Evolutionary conservation across 768 basidiomycete genomes (phyloP).

Genomic region (Tulasnella sp.): DNA sequence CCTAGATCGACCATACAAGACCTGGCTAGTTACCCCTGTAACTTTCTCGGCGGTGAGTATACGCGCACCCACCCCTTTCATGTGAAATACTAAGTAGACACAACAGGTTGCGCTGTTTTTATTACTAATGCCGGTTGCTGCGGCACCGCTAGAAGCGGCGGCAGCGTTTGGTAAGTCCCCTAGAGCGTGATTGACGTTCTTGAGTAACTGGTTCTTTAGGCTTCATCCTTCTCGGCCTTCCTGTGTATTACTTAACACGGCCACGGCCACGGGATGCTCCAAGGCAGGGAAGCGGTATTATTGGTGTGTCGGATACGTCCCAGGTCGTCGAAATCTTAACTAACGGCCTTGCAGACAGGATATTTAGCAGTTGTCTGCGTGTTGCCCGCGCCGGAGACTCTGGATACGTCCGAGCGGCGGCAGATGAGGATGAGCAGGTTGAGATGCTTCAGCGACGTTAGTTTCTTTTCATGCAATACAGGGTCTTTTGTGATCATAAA

Average conservation of each 20-base stretch:
- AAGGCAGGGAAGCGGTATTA: neutral
- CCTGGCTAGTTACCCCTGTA: conserved; percentile 83
- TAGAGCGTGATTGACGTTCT: neutral
- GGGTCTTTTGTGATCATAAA: too few relatives aligned
- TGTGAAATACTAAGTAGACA: neutral
- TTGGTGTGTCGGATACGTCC: neutral
- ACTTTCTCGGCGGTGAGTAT: conserved; percentile 58
- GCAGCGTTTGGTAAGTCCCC: conserved; percentile 62
- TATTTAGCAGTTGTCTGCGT: conserved; percentile 23
- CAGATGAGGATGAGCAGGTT: conserved; percentile 56
- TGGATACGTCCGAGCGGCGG: conserved; percentile 21
- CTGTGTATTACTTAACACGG: conserved; percentile 68
- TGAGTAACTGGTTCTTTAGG: conserved; percentile 30
- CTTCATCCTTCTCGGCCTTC: conserved; percentile 67
- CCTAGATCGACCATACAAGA: conserved; percentile 82
- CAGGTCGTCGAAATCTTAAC: neutral
- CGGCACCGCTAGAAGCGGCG: conserved; percentile 78
- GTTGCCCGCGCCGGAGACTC: conserved; percentile 33
- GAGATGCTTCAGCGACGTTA: conserved; percentile 42
- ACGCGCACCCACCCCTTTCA: conserved; percentile 10
- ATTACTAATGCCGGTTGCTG: conserved; percentile 86
- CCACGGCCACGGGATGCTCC: conserved; percentile 2
- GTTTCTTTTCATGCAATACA: neutral
- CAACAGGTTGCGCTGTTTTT: conserved; percentile 77
- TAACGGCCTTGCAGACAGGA: neutral